Evolutionary conservation across 257 asterid species (phyloP), one percentile per base, ranked within the genome.

Genomic region (Ligustrum vulgare): DNA sequence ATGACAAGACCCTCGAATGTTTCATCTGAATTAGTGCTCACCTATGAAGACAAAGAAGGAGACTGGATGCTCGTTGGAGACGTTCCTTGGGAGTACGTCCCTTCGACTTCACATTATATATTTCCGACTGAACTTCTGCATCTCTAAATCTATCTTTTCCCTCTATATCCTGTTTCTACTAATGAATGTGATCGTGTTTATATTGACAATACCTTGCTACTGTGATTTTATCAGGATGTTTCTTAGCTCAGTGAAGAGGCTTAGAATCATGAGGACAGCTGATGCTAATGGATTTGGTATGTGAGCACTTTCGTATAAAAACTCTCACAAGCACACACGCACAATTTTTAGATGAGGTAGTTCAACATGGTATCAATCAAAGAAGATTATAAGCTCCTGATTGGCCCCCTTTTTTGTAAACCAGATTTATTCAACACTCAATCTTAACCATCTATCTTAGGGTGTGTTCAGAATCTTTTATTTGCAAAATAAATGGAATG

Each of bases 11-110:
- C 89, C 43, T 65, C 79, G 32, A 80, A 88, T 77, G 95, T 85
- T 82, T 84, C 87, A 3, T 85, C 94, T 45, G 93, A 85, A 31
- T 93, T 84, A 75, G 94, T 90, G 78, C 93, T 91, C 72, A 91
- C 98, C 65, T 93, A 93, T 76, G 98, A 91, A 78, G 98, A 93
- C 83, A 93, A 85, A 84, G 98, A 93, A 0, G 96, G 96, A 70
- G 98, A 93, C 33, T 89, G 97, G 98, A 91, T 93, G 98, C 96
- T 93, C 62, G 98, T 91, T 69, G 98, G 97, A 78, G 97, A 93
- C 71, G 97, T 91, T 80, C 98, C 98, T 39, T 93, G 97, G 96
- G 93, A 87, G 98, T 93, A 93, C 31, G 96, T 80, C 54, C 75
- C 76, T 69, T 51, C 16, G 47, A 56, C 54, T 39, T 33, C 76